Percentiles rank a stretch among this genome's conserved stretches.
phyloP scores from a whole-genome alignment of 1,139 yeast genomes.

The Scheffersomyces parashehatae region DNA sequence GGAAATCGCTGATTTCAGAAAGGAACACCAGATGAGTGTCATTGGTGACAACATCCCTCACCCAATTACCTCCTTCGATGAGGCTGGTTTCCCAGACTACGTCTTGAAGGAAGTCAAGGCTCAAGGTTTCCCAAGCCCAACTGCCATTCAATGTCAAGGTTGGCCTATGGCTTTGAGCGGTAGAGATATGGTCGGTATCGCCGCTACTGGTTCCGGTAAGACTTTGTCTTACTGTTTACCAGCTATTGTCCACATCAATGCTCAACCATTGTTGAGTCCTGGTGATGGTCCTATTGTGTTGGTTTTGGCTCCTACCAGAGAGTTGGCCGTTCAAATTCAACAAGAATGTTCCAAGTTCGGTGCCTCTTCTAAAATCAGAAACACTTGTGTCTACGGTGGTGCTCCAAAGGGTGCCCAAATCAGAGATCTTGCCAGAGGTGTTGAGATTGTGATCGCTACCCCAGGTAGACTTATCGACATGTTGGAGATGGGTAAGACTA shows the following conservation, averaged over 20 bases:
- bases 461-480: slow-evolving; percentile 98
- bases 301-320: slow-evolving; percentile 98
- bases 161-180: slow-evolving; percentile 99
- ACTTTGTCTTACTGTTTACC: slow-evolving; percentile 96
- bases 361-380: slow-evolving; percentile 85
- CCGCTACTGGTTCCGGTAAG: slow-evolving; percentile 98
- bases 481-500: slow-evolving; percentile 94
- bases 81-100: slow-evolving; percentile 95
- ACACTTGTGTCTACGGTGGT: slow-evolving; percentile 99
- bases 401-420: slow-evolving; percentile 97
- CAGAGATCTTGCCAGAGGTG: slow-evolving; percentile 93
- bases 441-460: slow-evolving; percentile 92
- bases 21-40: slow-evolving; percentile 81
- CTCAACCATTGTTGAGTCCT: slow-evolving; percentile 87
- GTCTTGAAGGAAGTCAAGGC: slow-evolving; percentile 86
- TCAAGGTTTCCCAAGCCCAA: slow-evolving; percentile 92
- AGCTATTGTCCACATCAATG: slow-evolving; percentile 94
- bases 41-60: slow-evolving; percentile 86
- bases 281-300: slow-evolving; percentile 98
- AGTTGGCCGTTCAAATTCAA: slow-evolving; percentile 96
- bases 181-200: slow-evolving; percentile 98
- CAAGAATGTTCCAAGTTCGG: slow-evolving; percentile 95
- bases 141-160: slow-evolving; percentile 98
- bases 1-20: slow-evolving; percentile 76
- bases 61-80: slow-evolving; percentile 90